Percentiles rank a stretch among this genome's conserved stretches.
phyloP scores from a whole-genome alignment of 192 early-diverging fungal species.

The Backusella luteola region DNA sequence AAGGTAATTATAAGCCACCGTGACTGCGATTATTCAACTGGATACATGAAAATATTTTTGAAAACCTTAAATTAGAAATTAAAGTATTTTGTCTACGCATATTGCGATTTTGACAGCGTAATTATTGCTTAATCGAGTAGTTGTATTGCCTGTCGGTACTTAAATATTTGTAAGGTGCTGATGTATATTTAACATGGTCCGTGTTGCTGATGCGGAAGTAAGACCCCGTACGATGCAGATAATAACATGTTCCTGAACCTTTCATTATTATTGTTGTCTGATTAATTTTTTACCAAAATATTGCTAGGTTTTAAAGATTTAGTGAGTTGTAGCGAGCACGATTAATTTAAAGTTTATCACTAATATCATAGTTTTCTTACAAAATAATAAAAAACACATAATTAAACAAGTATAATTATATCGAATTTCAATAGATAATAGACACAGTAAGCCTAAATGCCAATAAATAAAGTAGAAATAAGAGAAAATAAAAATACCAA shows the following conservation, averaged over 20 bases:
- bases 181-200: conserved; percentile 17
- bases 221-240: conserved; percentile 22
- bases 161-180: conserved; percentile 1
- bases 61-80: neutral
- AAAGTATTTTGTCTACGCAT: neutral
- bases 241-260: conserved; percentile 15
- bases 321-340: no score
- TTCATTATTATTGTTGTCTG: neutral
- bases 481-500: no score
- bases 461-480: no score
- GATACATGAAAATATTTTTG: neutral
- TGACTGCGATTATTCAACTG: neutral
- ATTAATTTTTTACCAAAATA: no score
- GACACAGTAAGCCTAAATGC: no score
- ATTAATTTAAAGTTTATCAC: no score
- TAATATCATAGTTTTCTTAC: no score
- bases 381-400: no score
- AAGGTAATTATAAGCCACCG: neutral
- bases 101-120: neutral
- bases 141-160: neutral
- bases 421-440: no score
- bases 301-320: no score
- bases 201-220: conserved; percentile 20
- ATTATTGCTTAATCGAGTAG: neutral
- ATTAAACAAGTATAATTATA: no score